phyloP scores from a whole-genome alignment of 306 rosid genomes.

The Fragaria ananassa region DNA sequence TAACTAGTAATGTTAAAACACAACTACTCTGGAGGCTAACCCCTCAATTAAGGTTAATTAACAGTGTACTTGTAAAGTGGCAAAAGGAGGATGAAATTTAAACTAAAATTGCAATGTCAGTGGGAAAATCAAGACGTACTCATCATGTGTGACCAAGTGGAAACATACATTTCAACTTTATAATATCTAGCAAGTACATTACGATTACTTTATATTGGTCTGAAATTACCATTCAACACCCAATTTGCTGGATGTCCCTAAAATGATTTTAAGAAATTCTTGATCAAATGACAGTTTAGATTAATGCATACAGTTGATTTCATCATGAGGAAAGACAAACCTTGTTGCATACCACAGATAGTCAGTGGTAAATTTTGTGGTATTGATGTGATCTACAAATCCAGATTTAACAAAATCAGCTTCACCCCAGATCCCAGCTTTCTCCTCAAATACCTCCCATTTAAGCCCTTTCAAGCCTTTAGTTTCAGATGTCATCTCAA shows the following conservation, averaged over 20 bases:
- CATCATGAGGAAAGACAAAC: slow-evolving; percentile 41
- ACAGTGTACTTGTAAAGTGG: neutral
- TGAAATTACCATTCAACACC: neutral
- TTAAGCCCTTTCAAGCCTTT: slow-evolving; percentile 44
- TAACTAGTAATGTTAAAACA: neutral
- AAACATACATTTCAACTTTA: neutral
- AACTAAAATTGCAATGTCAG: neutral
- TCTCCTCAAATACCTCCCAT: slow-evolving; percentile 78
- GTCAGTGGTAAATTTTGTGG: slow-evolving; percentile 91
- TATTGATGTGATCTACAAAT: slow-evolving; percentile 86
- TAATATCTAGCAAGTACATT: neutral
- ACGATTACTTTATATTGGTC: neutral
- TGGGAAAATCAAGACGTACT: neutral
- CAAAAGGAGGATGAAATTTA: no score
- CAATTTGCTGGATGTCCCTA: neutral
- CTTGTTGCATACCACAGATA: slow-evolving; percentile 91
- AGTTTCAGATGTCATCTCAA: slow-evolving; percentile 68
- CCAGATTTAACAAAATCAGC: slow-evolving; percentile 65
- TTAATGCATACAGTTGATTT: neutral
- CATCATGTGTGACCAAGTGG: neutral
- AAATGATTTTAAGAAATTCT: neutral
- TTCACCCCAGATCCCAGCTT: slow-evolving; percentile 76
- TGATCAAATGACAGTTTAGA: neutral
- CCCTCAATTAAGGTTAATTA: neutral
- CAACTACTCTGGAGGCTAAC: neutral